These are phyloP conservation scores for Phaeoacremonium minimum DNA, from an alignment of 2,329 filamentous ascomycete species.

Conservation along the genomic window DNA sequence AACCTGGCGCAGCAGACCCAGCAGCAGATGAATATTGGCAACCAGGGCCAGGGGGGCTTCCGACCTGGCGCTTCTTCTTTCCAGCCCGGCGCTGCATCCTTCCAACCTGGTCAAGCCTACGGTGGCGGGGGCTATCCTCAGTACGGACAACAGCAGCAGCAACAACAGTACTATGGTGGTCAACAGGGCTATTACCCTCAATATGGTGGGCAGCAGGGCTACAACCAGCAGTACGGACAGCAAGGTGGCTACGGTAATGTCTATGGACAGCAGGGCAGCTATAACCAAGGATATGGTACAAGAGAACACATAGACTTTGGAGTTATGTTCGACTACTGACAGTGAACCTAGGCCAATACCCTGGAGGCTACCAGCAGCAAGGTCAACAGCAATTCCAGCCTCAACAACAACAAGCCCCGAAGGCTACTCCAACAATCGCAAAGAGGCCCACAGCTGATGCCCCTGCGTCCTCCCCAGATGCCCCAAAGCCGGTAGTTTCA, in stretches of 20 bases:
- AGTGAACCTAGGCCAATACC: constrained; percentile 43
- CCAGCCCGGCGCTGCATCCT: constrained; percentile 65
- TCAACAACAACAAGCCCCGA: constrained; percentile 30
- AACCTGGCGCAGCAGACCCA: constrained; percentile 72
- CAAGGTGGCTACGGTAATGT: constrained; percentile 25
- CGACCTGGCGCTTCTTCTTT: constrained; percentile 66
- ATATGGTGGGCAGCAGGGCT: constrained; percentile 43
- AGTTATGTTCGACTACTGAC: no score
- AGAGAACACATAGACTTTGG: no score
- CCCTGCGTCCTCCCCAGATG: constrained; percentile 33
- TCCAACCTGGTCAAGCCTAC: constrained; percentile 69
- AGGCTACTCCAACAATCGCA: constrained; percentile 56
- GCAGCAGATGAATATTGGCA: constrained; percentile 71
- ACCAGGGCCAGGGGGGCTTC: constrained; percentile 49
- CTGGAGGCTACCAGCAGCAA: constrained; percentile 44
- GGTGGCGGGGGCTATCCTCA: constrained; percentile 51
- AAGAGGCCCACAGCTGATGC: constrained; percentile 54
- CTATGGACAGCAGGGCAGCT: constrained; percentile 35
- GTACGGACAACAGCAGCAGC: constrained; percentile 51
- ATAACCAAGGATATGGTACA: constrained; percentile 42
- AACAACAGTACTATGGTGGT: constrained; percentile 44
- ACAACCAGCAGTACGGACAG: constrained; percentile 40
- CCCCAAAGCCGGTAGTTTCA: constrained; percentile 46
- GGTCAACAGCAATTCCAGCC: constrained; percentile 35
- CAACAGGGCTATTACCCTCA: constrained; percentile 47